phyloP scores from a whole-genome alignment of 2,329 filamentous ascomycete species.

The Pseudocercospora ulei region DNA sequence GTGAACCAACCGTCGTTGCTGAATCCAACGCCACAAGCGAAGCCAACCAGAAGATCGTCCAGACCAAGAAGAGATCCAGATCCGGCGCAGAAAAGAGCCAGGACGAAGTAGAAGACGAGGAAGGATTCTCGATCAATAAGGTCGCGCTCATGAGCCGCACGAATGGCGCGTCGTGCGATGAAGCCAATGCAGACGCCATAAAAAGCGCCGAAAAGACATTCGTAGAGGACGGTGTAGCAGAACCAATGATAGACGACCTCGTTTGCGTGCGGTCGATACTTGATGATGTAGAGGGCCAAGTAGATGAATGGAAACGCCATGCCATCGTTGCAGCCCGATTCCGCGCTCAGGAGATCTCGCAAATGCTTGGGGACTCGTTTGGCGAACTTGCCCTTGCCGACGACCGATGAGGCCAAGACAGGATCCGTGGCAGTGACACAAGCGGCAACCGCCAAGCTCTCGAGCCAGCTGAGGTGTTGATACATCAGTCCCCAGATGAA shows the following conservation, averaged over 20 bases:
- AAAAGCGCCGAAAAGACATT: constrained; percentile 84
- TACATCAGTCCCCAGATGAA: constrained; percentile 87
- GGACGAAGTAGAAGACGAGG: constrained; percentile 94
- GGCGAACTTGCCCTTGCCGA: constrained; percentile 97
- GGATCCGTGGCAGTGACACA: constrained; percentile 97
- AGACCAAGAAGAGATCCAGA: constrained; percentile 83
- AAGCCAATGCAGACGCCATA: constrained; percentile 86
- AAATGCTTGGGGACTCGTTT: constrained; percentile 96
- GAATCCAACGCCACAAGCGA: constrained; percentile 93
- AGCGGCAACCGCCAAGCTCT: constrained; percentile 75
- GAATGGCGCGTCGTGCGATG: constrained; percentile 80
- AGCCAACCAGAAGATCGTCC: constrained; percentile 89
- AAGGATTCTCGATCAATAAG: constrained; percentile 95
- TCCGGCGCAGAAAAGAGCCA: constrained; percentile 90
- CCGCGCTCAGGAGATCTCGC: constrained; percentile 84
- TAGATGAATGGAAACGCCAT: constrained; percentile 99
- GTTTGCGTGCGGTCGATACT: constrained; percentile 59
- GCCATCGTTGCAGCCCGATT: constrained; percentile 97
- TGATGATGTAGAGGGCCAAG: constrained; percentile 77
- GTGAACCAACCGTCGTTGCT: constrained; percentile 99
- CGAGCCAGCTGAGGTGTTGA: constrained; percentile 70
- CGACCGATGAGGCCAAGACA: constrained; percentile 90
- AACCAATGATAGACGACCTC: constrained; percentile 78
- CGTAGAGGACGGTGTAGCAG: constrained; percentile 81
- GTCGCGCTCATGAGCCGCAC: constrained; percentile 70